phyloP scores from a whole-genome alignment of 495 filamentous ascomycete species.

The Aspergillus saccharolyticus region DNA sequence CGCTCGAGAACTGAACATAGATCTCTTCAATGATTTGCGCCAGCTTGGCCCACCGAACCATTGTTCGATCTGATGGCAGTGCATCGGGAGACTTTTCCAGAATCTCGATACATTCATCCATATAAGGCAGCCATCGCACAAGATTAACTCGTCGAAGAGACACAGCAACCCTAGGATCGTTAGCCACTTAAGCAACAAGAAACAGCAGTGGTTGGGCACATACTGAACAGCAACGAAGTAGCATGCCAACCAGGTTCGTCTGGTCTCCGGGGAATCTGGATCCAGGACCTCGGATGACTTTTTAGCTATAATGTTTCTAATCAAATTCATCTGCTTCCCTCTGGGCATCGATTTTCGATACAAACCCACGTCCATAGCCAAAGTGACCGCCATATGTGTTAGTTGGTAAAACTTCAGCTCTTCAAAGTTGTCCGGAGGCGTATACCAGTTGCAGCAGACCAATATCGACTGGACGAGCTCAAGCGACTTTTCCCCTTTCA shows the following conservation, averaged over 20 bases:
- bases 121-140: conserved; percentile 75
- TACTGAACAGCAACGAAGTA: conserved; percentile 68
- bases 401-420: conserved; percentile 91
- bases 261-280: conserved; percentile 62
- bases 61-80: conserved; percentile 61
- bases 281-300: conserved; percentile 46
- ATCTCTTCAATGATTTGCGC: conserved; percentile 80
- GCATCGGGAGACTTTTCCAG: conserved; percentile 68
- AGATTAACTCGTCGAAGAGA: conserved; percentile 76
- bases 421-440: conserved; percentile 74
- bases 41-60: conserved; percentile 72
- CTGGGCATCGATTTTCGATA: conserved; percentile 41
- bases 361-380: conserved; percentile 86
- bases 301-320: conserved; percentile 30
- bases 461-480: conserved; percentile 82
- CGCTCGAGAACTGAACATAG: conserved; percentile 67
- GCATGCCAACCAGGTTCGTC: conserved; percentile 74
- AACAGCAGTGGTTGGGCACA: conserved; percentile 10
- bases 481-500: conserved; percentile 74
- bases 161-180: conserved; percentile 62
- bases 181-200: conserved; percentile 38
- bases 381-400: conserved; percentile 73
- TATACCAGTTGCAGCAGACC: conserved; percentile 72
- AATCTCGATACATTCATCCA: conserved; percentile 76
- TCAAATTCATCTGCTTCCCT: conserved; percentile 24